Base-by-base conservation (phyloP, 805 yeast species). In the Candida fluviatilis region DNA sequence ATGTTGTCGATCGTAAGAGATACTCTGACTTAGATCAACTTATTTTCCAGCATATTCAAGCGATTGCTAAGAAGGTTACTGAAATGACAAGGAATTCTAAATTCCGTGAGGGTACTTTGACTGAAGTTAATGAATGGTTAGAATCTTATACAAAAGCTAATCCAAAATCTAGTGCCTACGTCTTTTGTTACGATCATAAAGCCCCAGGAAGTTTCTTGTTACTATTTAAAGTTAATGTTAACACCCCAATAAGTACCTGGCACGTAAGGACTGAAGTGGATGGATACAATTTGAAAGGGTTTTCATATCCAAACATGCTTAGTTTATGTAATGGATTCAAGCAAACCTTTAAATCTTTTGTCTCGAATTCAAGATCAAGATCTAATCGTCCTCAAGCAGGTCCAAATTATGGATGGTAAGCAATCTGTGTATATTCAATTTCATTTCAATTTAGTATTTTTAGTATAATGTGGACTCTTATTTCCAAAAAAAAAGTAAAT, bases 261-360 rank as follows among this genome's bases (percentile, higher is more conserved):
- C 86, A 87, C 54, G 96, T 93, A 29, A 84, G 80, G 60, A 87
- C 87, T n/a, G 82, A 84, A 38, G 89, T 93, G 18, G 82, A 82
- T 42, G 98, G 98, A 2, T 91, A 78, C 55, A 80, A 78, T 54
- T 69, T 93, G 56, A 81, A 80, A 57, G 82, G 82, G 12, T 86
- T 84, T 55, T 75, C 80, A 19, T 93, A 93, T 57, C 91, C 96
- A n/a, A 89, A 84, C 59, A 89, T 91, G 72, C 79, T 79, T 46
- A 77, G 83, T 41, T 73, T 93, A 52, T 85, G 96, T 67, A 93
- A 93, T 54, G 99, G 99, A 13, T 93, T 93, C 80, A 93, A 93
- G 70, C 84, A 82, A 45, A 63, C 69, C 8, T 66, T 62, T 51
- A 69, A 67, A 54, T 54, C 62, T 24, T 59, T 58, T 39, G 56